Conservation (phyloP, 345 rosid genomes). For the Pugionium cornutum region DNA sequence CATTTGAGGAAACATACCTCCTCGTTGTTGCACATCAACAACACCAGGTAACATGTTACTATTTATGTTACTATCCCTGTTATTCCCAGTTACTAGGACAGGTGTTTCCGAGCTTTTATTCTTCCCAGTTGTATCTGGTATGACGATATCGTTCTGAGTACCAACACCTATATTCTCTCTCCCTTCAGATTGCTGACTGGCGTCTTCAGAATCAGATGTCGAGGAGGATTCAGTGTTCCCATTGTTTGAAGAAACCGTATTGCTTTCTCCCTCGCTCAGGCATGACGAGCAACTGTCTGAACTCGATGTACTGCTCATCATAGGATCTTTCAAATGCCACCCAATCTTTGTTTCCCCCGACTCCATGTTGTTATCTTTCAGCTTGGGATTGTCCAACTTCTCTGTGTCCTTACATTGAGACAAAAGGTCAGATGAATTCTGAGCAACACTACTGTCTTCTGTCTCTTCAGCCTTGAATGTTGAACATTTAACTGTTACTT, state of each 20-base stretch:
- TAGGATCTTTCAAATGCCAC: constrained; percentile 46
- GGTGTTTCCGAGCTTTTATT: constrained; percentile 38
- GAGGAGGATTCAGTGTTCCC: constrained; percentile 75
- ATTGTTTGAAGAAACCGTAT: constrained; percentile 64
- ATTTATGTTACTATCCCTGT: constrained; percentile 33
- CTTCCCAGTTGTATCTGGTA: constrained; percentile 57
- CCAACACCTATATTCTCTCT: constrained; percentile 48
- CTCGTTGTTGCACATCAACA: constrained; percentile 44
- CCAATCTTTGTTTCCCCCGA: constrained; percentile 33
- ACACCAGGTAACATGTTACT: constrained; percentile 22
- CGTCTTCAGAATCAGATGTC: constrained; percentile 89
- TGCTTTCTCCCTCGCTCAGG: constrained; percentile 86
- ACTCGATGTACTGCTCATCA: constrained; percentile 56
- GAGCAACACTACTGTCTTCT: too few species aligned
- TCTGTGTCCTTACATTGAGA: constrained; percentile 27
- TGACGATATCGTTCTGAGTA: constrained; percentile 49
- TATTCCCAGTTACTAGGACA: constrained; percentile 36
- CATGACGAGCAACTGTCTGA: constrained; percentile 91
- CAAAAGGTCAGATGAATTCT: too few species aligned
- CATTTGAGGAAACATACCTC: constrained; percentile 48
- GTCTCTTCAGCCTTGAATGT: constrained; percentile 39
- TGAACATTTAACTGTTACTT: constrained; percentile 47
- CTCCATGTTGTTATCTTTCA: constrained; percentile 37
- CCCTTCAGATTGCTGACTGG: constrained; percentile 66
- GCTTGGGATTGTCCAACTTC: constrained; percentile 33